Percentiles rank a stretch among this genome's conserved stretches.
Evolutionary conservation across 345 rosid species (phyloP).

Genomic region (Pelargonium nanum): DNA sequence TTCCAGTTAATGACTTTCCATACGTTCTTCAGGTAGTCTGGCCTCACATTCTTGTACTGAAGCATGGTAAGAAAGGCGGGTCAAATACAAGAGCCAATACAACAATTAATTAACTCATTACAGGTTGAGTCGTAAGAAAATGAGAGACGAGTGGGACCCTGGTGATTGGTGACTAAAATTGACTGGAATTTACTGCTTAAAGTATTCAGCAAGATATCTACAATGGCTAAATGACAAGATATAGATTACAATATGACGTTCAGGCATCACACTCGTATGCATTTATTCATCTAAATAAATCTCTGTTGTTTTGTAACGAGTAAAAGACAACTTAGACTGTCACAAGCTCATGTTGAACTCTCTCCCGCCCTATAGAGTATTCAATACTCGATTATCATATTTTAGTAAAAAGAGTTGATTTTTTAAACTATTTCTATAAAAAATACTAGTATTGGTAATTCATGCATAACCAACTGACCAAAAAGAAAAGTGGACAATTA

Average conservation of each 20-base stretch:
- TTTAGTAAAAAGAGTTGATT: too few species aligned
- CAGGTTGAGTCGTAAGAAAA: too few species aligned
- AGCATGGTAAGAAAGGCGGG: constrained; percentile 1
- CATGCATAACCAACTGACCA: too few species aligned
- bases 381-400: too few species aligned
- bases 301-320: background rate
- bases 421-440: too few species aligned
- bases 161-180: too few species aligned
- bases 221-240: background rate
- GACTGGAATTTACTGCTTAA: too few species aligned
- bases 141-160: background rate
- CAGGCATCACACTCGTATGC: background rate
- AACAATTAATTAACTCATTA: too few species aligned
- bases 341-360: background rate
- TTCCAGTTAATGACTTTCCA: constrained; percentile 96
- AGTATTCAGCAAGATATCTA: background rate
- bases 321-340: too few species aligned
- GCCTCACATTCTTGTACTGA: constrained; percentile 87
- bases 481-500: too few species aligned
- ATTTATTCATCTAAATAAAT: too few species aligned
- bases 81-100: background rate
- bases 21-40: constrained; percentile 83
- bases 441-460: too few species aligned
- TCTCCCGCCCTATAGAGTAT: background rate
- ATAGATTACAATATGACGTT: background rate